Evolutionary conservation across 1,284 basidiomycete species (phyloP).

Genomic region (Trichosporon asahii): DNA sequence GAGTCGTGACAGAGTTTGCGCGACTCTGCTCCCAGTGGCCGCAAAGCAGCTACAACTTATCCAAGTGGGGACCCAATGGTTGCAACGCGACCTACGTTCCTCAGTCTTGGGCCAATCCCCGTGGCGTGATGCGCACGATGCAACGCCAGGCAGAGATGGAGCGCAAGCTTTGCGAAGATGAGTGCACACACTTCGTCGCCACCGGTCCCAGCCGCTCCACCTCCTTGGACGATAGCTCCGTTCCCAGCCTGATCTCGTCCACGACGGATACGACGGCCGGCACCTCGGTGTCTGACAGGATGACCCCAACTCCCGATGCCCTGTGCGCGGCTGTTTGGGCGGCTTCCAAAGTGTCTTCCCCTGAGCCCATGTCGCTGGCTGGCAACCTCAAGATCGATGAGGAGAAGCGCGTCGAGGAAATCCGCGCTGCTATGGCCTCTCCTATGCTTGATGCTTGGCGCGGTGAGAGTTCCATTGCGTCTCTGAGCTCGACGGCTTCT

Average conservation of each 20-base stretch:
- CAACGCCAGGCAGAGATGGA: conserved; percentile 59
- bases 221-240: conserved; percentile 29
- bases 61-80: conserved; percentile 67
- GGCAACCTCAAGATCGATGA: conserved; percentile 17
- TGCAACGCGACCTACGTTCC: conserved; percentile 59
- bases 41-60: conserved; percentile 67
- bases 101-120: conserved; percentile 66
- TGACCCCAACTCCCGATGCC: neutral
- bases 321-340: conserved; percentile 26
- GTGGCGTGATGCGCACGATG: conserved; percentile 61
- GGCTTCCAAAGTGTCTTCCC: conserved; percentile 5
- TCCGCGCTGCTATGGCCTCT: conserved; percentile 40
- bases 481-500: conserved; percentile 21
- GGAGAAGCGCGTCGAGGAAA: conserved; percentile 32
- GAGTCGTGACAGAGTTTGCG: conserved; percentile 39
- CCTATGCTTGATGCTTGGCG: conserved; percentile 31
- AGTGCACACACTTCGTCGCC: conserved; percentile 32
- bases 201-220: conserved; percentile 18
- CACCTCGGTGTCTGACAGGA: conserved; percentile 17
- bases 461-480: conserved; percentile 20
- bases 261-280: conserved; percentile 30
- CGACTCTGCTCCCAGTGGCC: conserved; percentile 63
- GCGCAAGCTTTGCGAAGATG: conserved; percentile 24
- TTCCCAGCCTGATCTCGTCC: conserved; percentile 23
- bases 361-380: conserved; percentile 10